Base-by-base conservation (phyloP, 2,329 filamentous ascomycete genomes). In the Bipolaris gigantea region DNA sequence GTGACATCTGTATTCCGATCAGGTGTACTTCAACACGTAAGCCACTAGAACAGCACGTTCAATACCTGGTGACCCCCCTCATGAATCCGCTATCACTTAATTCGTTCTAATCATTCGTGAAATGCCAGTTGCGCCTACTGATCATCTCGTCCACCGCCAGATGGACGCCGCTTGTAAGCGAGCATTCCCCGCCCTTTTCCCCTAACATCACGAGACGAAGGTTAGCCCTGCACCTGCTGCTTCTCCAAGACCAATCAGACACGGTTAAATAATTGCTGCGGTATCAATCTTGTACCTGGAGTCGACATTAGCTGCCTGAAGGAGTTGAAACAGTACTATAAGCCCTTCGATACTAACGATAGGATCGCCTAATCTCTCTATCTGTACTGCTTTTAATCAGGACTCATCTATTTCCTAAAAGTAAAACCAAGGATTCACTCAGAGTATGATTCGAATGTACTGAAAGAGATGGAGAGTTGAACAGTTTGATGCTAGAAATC, bases 371-470 rank as follows among this genome's bases (percentile, higher is more conserved):
- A n/a, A n/a, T n/a, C n/a, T n/a, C n/a, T n/a, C n/a, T n/a, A n/a
- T n/a, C n/a, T n/a, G n/a, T n/a, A n/a, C n/a, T n/a, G n/a, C n/a
- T n/a, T n/a, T n/a, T n/a, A n/a, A n/a, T n/a, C n/a, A n/a, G n/a
- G 21, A 21, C 21, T 21, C 21, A 58, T 13, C 53, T 71, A 11
- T 44, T 16, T 9, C 48, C 9, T 42, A 49, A 11, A 64, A 60
- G 32, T 65, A 71, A 19, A 71, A 71, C 13, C 41, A 50, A 11
- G 64, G 62, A 2, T 71, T 72, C 40, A 65, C 63, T 7, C 70
- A 30, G 62, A 67, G 41, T 66, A 69, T 42, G 67, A 64, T 1
- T 65, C 65, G 63, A 65, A 69, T 36, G 63, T 61, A 38, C 11
- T 71, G 34, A 47, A 50, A 11, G 67, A 70, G 34, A 59, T 50